These are phyloP conservation scores for Exophiala alcalophila DNA, from an alignment of 2,329 filamentous ascomycete genomes.

Conservation along the genomic window DNA sequence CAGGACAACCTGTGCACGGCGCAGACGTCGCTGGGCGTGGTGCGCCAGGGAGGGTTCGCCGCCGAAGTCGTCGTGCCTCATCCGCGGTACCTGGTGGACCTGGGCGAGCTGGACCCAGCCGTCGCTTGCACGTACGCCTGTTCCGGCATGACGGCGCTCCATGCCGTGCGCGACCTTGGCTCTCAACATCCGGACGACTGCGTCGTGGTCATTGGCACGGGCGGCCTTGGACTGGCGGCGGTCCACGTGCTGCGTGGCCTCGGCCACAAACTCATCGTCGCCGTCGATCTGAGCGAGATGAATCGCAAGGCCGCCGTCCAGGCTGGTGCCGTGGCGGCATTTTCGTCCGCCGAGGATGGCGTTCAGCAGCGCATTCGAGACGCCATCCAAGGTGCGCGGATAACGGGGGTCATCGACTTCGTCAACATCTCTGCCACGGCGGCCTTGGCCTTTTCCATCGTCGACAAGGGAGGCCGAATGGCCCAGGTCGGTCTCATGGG, in stretches of 20 bases:
- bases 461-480: slow-evolving; percentile 21
- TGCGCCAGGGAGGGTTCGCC: slow-evolving; percentile 38
- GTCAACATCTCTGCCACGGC: slow-evolving; percentile 24
- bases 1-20: slow-evolving; percentile 64
- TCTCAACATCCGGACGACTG: slow-evolving; percentile 12
- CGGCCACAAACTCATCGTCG: slow-evolving; percentile 15
- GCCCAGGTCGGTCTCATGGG: slow-evolving; percentile 24
- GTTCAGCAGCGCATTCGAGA: slow-evolving; percentile 7
- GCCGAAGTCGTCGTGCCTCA: slow-evolving; percentile 19
- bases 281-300: slow-evolving; percentile 14
- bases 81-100: slow-evolving; percentile 22
- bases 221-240: slow-evolving; percentile 21
- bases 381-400: slow-evolving; percentile 12
- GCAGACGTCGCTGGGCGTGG: slow-evolving; percentile 63
- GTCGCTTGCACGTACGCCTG: slow-evolving; percentile 20
- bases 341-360: slow-evolving; percentile 2
- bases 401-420: slow-evolving; percentile 21
- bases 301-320: slow-evolving; percentile 11
- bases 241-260: slow-evolving; percentile 18
- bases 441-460: slow-evolving; percentile 1
- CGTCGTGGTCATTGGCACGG: slow-evolving; percentile 21
- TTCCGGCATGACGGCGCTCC: slow-evolving; percentile 19
- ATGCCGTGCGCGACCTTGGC: slow-evolving; percentile 13
- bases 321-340: slow-evolving; percentile 15
- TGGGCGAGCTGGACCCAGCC: slow-evolving; percentile 36